A percentile compares a stretch with the other conserved stretches of the same genome.
phyloP scores from a whole-genome alignment of 805 yeast species.

The Yarrowia sp. region DNA sequence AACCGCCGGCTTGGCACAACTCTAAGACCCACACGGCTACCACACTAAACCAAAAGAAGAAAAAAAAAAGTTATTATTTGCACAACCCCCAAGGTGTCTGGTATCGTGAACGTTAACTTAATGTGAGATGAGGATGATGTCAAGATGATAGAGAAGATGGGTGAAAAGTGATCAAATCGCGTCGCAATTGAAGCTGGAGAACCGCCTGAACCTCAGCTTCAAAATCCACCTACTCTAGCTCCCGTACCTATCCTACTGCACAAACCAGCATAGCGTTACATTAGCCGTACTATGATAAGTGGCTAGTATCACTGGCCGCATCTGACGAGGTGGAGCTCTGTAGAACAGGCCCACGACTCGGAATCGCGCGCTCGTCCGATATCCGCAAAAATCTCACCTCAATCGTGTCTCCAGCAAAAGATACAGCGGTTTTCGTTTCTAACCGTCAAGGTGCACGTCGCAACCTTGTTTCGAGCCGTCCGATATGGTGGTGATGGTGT shows the following conservation, averaged over 20 bases:
- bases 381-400: background rate
- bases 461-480: slow-evolving; percentile 13
- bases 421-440: background rate
- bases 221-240: too few relatives aligned
- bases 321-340: too few relatives aligned
- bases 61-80: background rate
- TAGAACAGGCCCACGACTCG: too few relatives aligned
- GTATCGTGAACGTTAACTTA: background rate
- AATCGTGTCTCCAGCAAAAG: background rate
- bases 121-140: background rate
- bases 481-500: too few relatives aligned
- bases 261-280: too few relatives aligned
- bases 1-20: slow-evolving; percentile 7
- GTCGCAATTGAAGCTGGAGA: background rate
- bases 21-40: background rate
- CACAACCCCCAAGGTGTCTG: slow-evolving; percentile 10
- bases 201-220: background rate
- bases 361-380: background rate
- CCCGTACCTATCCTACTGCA: too few relatives aligned
- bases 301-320: too few relatives aligned
- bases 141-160: background rate
- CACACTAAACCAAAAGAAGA: background rate
- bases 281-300: too few relatives aligned
- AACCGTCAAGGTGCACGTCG: slow-evolving; percentile 9
- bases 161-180: background rate